A percentile compares a stretch with the other conserved stretches of the same genome.
Conservation (phyloP, 1,284 basidiomycete species). For the Sporisorium iseilematis-ciliati region DNA sequence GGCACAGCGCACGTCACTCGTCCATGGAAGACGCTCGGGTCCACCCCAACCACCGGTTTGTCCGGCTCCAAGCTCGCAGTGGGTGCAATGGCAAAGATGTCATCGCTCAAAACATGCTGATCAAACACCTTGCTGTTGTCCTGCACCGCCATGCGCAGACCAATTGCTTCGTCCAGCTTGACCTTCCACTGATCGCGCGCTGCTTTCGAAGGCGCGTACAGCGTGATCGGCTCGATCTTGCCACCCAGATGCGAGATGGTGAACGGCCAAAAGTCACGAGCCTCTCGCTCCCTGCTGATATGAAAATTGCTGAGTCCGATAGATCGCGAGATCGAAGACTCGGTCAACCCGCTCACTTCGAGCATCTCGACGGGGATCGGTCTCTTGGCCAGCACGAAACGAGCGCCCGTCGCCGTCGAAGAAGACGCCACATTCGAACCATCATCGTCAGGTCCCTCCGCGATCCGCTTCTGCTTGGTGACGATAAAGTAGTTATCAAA, state of each 20-base stretch:
- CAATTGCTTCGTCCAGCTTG: constrained; percentile 88
- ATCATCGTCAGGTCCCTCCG: constrained; percentile 39
- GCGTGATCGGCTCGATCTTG: constrained; percentile 71
- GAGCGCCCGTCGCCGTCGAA: constrained; percentile 24
- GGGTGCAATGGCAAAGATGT: constrained; percentile 65
- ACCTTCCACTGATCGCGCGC: constrained; percentile 86
- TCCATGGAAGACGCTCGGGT: constrained; percentile 83
- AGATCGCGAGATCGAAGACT: constrained; percentile 59
- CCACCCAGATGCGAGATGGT: constrained; percentile 60
- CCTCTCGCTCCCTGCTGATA: constrained; percentile 56
- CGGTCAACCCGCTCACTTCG: constrained; percentile 59
- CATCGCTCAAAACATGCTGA: constrained; percentile 65
- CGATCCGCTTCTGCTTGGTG: constrained; percentile 56
- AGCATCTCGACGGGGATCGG: constrained; percentile 67
- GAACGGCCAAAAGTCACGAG: constrained; percentile 65
- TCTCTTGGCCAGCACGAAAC: constrained; percentile 59
- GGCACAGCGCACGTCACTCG: constrained; percentile 93
- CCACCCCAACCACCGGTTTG: constrained; percentile 72
- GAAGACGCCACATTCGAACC: constrained; percentile 26
- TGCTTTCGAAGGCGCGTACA: constrained; percentile 85
- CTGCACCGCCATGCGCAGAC: constrained; percentile 84
- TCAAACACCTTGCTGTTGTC: constrained; percentile 84
- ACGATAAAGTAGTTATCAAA: constrained; percentile 68
- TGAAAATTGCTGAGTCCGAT: constrained; percentile 63
- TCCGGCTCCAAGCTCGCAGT: constrained; percentile 49